Conservation (phyloP, 2,329 filamentous ascomycete genomes). For the Apiospora saccharicola region DNA sequence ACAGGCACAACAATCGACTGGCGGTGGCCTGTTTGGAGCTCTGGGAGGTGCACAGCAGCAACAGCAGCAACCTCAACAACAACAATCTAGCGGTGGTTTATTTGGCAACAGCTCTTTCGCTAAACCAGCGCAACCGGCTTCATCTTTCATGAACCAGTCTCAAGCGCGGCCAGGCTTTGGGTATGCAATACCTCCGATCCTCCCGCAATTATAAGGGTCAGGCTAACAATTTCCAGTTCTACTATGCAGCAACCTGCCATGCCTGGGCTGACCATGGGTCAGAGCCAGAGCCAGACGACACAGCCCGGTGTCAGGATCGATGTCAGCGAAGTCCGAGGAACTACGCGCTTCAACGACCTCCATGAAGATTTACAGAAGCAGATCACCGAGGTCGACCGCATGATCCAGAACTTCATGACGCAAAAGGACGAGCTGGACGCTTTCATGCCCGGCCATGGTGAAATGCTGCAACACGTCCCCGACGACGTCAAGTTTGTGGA, state of each 20-base stretch:
- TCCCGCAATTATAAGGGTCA: not conserved
- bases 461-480: slow-evolving; percentile 58
- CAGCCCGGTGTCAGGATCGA: slow-evolving; percentile 81
- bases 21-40: slow-evolving; percentile 43
- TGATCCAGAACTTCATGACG: slow-evolving; percentile 81
- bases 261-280: slow-evolving; percentile 55
- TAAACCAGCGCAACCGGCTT: slow-evolving; percentile 15
- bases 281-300: slow-evolving; percentile 58
- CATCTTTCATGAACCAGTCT: slow-evolving; percentile 34
- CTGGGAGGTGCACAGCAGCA: slow-evolving; percentile 22
- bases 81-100: slow-evolving; percentile 26
- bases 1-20: slow-evolving; percentile 31
- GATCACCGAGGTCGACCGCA: slow-evolving; percentile 79
- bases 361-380: slow-evolving; percentile 81
- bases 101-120: slow-evolving; percentile 25
- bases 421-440: slow-evolving; percentile 80
- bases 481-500: slow-evolving; percentile 53
- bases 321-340: slow-evolving; percentile 78
- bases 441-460: slow-evolving; percentile 65
- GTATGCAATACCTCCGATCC: slow-evolving; percentile 36
- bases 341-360: slow-evolving; percentile 91
- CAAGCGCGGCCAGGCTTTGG: slow-evolving; percentile 41
- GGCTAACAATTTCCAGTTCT: not conserved
- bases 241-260: slow-evolving; percentile 30
- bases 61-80: slow-evolving; percentile 22